phyloP scores from a whole-genome alignment of 352 stramenopile genomes.

The Phytophthora pisi region DNA sequence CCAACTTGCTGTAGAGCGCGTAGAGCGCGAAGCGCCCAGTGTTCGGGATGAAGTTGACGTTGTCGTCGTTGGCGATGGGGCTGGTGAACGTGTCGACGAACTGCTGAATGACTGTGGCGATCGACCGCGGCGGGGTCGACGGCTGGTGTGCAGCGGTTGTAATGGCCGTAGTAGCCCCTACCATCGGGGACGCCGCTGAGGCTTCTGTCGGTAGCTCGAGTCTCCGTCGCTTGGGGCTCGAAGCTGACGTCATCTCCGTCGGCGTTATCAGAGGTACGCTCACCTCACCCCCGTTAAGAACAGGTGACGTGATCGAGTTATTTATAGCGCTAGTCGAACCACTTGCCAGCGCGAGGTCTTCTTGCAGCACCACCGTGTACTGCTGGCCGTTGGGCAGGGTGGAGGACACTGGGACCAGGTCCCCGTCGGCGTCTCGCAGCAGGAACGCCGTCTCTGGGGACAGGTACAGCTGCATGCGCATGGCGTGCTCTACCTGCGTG shows the following conservation, averaged over 20 bases:
- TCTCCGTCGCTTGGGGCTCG: slow-evolving; percentile 23
- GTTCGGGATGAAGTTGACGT: slow-evolving; percentile 65
- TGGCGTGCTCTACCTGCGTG: slow-evolving; percentile 44
- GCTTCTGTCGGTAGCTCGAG: slow-evolving; percentile 11
- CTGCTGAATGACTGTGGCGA: slow-evolving; percentile 44
- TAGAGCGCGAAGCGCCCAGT: slow-evolving; percentile 52
- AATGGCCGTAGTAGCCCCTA: background rate
- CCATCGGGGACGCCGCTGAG: slow-evolving; percentile 2
- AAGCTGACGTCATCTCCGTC: slow-evolving; percentile 16
- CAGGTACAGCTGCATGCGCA: slow-evolving; percentile 47
- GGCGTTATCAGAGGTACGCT: slow-evolving; percentile 7
- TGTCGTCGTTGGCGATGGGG: slow-evolving; percentile 61
- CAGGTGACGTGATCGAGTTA: slow-evolving; percentile 6
- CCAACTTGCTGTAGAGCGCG: slow-evolving; percentile 46
- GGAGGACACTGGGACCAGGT: slow-evolving; percentile 48
- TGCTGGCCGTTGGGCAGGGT: slow-evolving; percentile 40
- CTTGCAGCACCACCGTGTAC: slow-evolving; percentile 39
- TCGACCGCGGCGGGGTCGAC: slow-evolving; percentile 9
- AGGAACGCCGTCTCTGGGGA: slow-evolving; percentile 35
- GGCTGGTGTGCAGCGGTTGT: background rate
- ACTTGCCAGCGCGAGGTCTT: slow-evolving; percentile 5
- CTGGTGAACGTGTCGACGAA: slow-evolving; percentile 62
- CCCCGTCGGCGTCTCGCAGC: slow-evolving; percentile 49
- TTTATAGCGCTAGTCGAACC: background rate
- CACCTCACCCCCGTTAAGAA: slow-evolving; percentile 3